A percentile compares a stretch with the other conserved stretches of the same genome.
Evolutionary conservation across 257 asterid genomes (phyloP).

Genomic region (Petrea volubilis): DNA sequence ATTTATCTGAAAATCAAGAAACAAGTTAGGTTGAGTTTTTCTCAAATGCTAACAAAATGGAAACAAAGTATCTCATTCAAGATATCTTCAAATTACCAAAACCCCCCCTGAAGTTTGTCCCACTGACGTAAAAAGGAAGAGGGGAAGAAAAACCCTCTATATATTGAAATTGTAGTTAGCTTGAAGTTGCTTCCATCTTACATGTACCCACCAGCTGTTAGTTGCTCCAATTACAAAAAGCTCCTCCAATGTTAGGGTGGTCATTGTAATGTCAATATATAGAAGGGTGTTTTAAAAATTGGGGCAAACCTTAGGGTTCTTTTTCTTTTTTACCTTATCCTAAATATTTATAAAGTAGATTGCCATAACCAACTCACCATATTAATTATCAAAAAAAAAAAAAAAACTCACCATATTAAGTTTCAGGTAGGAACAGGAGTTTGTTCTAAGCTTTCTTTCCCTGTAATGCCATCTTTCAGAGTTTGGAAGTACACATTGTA

Average conservation of each 20-base stretch:
- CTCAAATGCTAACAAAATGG: neutral
- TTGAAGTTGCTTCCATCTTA: too few relatives aligned
- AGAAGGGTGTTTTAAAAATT: too few relatives aligned
- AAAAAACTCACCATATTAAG: slow-evolving; percentile 29
- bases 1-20: neutral
- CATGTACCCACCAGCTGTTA: neutral
- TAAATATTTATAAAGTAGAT: neutral
- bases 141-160: neutral
- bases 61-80: too few relatives aligned
- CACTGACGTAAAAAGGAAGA: too few relatives aligned
- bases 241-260: too few relatives aligned
- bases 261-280: too few relatives aligned
- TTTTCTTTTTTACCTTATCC: too few relatives aligned
- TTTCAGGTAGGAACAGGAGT: slow-evolving; percentile 57
- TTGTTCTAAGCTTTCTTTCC: slow-evolving; percentile 85
- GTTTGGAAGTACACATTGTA: slow-evolving; percentile 68
- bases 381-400: too few relatives aligned
- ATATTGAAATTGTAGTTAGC: neutral
- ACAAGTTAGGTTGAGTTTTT: too few relatives aligned
- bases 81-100: neutral
- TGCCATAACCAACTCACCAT: slow-evolving; percentile 25
- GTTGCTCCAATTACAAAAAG: too few relatives aligned
- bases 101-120: too few relatives aligned
- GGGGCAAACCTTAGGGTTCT: too few relatives aligned
- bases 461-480: slow-evolving; percentile 85